Base-by-base conservation (phyloP, 176 grass and related monocot species). In the Puya raimondii region DNA sequence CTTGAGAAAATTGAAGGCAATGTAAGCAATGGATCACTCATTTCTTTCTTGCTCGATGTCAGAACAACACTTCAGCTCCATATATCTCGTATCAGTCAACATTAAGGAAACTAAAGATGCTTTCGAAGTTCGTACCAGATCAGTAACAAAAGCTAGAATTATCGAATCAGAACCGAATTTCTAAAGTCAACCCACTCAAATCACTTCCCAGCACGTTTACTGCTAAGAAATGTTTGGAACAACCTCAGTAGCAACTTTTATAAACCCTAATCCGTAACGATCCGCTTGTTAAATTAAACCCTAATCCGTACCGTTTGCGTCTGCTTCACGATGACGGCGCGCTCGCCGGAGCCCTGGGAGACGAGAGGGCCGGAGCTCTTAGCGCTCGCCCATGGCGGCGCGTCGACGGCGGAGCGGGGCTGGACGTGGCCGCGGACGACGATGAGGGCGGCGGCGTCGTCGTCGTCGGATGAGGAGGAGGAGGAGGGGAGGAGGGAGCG, bases 361-460 rank as follows among this genome's bases (percentile, higher is more conserved):
- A 61, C 52, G 78, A 97, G 79, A 76, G 68, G n/a, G 51, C 70
- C 57, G 18, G 8, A 11, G 11, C 1, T 70, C 66, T 80, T 75
- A 22, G 64, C 71, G 67, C 47, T 33, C 33, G 15, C 20, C 54
- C 58, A 49, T 42, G 9, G 16, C 52, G 73, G 50, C 65, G 48
- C 12, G 48, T 68, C 74, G 17, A 76, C 57, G 64, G 27, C 65
- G 49, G 63, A 80, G 72, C 14, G 65, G 12, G 74, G 56, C 52
- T 81, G 80, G 26, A 97, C 89, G 68, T 80, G 58, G 73, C 93
- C 93, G 14, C 84, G 79, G 11, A 97, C 79, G 9, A 82, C 86
- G 11, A 73, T 77, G 47, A 97, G 27, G 52, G 52, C 65, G 1
- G 66, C 47, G 2, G 80, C 72, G 11, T 48, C 64, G 52, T 2